A percentile compares a stretch with the other conserved stretches of the same genome.
phyloP scores from a whole-genome alignment of 148 eudicot genomes.

The Amaranthus cruentus region DNA sequence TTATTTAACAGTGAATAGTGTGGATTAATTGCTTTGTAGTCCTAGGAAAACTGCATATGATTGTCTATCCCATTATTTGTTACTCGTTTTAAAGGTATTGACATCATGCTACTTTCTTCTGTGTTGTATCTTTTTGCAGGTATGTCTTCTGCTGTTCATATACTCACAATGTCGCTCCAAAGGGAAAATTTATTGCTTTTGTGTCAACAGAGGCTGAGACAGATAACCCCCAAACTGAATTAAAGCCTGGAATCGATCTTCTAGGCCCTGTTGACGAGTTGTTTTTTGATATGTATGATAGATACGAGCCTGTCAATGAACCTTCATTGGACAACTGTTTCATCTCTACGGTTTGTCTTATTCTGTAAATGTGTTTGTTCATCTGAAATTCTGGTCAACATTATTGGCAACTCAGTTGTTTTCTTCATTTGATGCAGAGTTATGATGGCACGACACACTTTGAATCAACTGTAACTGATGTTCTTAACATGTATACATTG shows the following conservation, averaged over 20 bases:
- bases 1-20: too few relatives aligned
- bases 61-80: too few relatives aligned
- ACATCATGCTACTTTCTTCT: neutral
- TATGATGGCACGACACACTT: conserved; percentile 97
- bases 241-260: conserved; percentile 86
- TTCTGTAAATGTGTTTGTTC: neutral
- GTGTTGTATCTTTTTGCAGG: conserved; percentile 39
- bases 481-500: conserved; percentile 83
- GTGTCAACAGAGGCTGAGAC: conserved; percentile 96
- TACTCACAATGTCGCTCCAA: conserved; percentile 92
- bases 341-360: conserved; percentile 55
- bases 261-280: conserved; percentile 89
- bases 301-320: conserved; percentile 92
- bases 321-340: conserved; percentile 81
- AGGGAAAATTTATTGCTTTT: conserved; percentile 92
- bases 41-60: too few relatives aligned
- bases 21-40: too few relatives aligned
- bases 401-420: conserved; percentile 5
- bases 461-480: conserved; percentile 85
- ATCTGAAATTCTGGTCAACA: neutral
- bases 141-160: conserved; percentile 91
- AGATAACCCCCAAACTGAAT: conserved; percentile 71
- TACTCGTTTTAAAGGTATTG: neutral
- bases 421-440: conserved; percentile 48
- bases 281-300: conserved; percentile 81